These are phyloP conservation scores for Umbelopsis ramanniana DNA, from an alignment of 192 early-diverging fungal species.

Conservation along the genomic window DNA sequence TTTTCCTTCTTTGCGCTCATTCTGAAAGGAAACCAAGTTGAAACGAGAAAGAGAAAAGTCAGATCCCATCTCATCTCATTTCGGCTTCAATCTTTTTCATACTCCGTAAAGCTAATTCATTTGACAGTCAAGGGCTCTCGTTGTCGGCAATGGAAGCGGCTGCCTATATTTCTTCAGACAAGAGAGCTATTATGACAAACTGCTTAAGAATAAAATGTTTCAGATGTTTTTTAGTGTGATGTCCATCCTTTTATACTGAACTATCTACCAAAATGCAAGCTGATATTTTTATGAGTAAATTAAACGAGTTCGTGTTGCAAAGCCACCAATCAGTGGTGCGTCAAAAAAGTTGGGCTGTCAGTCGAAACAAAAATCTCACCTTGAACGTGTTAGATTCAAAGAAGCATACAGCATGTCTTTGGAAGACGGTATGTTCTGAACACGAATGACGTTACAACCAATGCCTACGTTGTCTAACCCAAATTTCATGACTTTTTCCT, in stretches of 20 bases:
- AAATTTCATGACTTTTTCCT: constrained; percentile 1
- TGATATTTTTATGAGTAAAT: neutral
- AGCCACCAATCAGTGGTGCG: constrained; percentile 4
- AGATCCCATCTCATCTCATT: constrained; percentile 12
- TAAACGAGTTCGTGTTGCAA: neutral
- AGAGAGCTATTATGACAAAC: no score
- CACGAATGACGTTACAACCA: no score
- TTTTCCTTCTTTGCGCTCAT: constrained; percentile 37
- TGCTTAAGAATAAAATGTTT: neutral
- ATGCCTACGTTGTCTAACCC: no score
- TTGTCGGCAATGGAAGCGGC: no score
- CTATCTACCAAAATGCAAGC: no score
- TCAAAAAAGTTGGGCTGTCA: constrained; percentile 14
- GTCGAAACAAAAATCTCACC: neutral
- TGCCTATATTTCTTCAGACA: no score
- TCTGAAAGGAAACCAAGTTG: neutral
- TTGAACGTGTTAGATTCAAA: neutral
- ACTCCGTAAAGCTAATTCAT: neutral
- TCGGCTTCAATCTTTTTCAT: neutral
- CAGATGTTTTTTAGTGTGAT: no score
- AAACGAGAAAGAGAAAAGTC: neutral
- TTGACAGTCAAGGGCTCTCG: no score
- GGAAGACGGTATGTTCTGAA: constrained; percentile 37
- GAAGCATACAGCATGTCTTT: constrained; percentile 36
- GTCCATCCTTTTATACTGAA: no score